Conservation (phyloP, 2,329 filamentous ascomycete species). For the Penicillium brasilianum region DNA sequence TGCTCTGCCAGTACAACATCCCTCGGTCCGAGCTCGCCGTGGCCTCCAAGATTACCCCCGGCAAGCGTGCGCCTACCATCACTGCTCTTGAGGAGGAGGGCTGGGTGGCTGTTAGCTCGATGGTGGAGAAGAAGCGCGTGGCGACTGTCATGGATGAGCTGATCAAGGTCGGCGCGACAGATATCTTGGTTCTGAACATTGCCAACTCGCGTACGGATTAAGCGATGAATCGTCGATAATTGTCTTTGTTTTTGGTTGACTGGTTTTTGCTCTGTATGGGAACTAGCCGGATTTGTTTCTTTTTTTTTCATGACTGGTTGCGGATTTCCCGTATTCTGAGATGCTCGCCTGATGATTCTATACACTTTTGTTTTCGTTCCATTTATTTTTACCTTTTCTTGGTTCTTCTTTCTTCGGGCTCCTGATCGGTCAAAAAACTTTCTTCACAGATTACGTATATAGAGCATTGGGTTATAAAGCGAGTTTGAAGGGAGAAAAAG, state of each 20-base stretch:
- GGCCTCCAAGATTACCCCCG: slow-evolving; percentile 81
- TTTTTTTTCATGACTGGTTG: slow-evolving; percentile 15
- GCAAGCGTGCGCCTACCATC: slow-evolving; percentile 89
- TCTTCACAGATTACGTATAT: slow-evolving; percentile 18
- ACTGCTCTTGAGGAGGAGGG: slow-evolving; percentile 85
- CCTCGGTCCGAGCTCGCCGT: slow-evolving; percentile 68
- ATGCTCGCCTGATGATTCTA: slow-evolving; percentile 16
- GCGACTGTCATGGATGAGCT: slow-evolving; percentile 87
- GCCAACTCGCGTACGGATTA: slow-evolving; percentile 71
- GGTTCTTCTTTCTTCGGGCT: slow-evolving; percentile 1
- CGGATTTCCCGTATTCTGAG: slow-evolving; percentile 6
- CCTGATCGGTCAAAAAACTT: slow-evolving; percentile 18
- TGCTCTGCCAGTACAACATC: slow-evolving; percentile 96
- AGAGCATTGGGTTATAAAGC: slow-evolving; percentile 27
- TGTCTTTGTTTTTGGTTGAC: slow-evolving; percentile 15
- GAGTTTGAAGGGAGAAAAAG: slow-evolving; percentile 19
- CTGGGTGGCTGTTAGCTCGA: slow-evolving; percentile 93
- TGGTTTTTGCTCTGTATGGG: slow-evolving; percentile 11
- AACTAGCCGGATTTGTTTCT: neutral
- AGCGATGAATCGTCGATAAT: slow-evolving; percentile 12
- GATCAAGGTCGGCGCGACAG: slow-evolving; percentile 74
- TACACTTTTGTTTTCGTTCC: slow-evolving; percentile 1
- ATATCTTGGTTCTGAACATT: slow-evolving; percentile 85
- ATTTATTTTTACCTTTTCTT: neutral
- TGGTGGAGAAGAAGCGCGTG: slow-evolving; percentile 89